phyloP scores from a whole-genome alignment of 129 eudicot species.

The Artemisia tridentata region DNA sequence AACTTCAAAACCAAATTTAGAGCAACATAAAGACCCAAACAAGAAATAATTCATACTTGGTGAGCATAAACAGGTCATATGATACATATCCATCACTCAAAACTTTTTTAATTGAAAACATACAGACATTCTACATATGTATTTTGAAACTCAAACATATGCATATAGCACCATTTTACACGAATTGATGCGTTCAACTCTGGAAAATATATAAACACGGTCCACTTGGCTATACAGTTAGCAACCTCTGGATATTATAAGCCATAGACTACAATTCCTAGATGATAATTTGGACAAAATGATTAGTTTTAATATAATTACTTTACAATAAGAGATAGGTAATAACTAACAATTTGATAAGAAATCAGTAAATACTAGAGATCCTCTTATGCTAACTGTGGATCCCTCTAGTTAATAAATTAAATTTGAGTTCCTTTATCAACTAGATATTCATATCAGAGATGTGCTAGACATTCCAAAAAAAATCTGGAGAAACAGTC shows the following conservation, averaged over 20 bases:
- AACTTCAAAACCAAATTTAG: slow-evolving; percentile 1
- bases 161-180: slow-evolving; percentile 6
- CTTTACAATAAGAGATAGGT: background rate
- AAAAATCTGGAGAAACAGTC: background rate
- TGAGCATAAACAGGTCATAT: background rate
- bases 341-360: slow-evolving; percentile 1
- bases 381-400: background rate
- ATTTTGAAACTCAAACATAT: background rate
- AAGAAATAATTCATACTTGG: too few species aligned
- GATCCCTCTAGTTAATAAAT: slow-evolving; percentile 1
- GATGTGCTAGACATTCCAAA: slow-evolving; percentile 1
- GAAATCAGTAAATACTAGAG: too few species aligned
- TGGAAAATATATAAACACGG: background rate
- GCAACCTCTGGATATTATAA: background rate
- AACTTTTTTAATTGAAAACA: background rate
- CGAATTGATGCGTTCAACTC: background rate
- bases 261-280: slow-evolving; percentile 21
- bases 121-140: slow-evolving; percentile 8
- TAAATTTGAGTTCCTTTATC: background rate
- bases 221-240: background rate
- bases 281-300: slow-evolving; percentile 2
- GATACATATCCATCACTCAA: slow-evolving; percentile 10
- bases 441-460: background rate
- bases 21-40: slow-evolving; percentile 10
- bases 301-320: background rate